phyloP scores from a whole-genome alignment of 1,284 basidiomycete species.

The Entoloma clypeatum region DNA sequence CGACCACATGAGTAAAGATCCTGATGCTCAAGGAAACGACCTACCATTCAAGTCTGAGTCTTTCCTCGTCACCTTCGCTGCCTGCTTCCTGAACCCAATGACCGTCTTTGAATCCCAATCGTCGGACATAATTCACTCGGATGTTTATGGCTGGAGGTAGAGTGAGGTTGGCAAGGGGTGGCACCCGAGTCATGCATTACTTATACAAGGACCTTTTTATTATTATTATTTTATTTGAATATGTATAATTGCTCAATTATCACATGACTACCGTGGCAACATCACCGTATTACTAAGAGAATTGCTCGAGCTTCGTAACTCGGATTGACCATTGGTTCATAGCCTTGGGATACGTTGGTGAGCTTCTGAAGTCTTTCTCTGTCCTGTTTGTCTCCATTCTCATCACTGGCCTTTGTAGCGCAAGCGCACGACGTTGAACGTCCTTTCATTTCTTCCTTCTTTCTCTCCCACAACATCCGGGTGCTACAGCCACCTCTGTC shows the following conservation, averaged over 20 bases:
- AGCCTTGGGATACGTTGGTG: conserved; percentile 17
- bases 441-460: conserved; percentile 34
- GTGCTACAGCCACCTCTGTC: conserved; percentile 31
- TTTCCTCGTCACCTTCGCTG: conserved; percentile 68
- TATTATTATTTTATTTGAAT: not conserved
- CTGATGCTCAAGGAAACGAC: too few species aligned
- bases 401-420: conserved; percentile 33
- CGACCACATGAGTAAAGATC: conserved; percentile 1
- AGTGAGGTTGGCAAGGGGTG: conserved; percentile 11
- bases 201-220: too few species aligned
- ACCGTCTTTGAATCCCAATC: conserved; percentile 76
- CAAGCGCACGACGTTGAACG: conserved; percentile 61
- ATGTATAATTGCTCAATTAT: not conserved
- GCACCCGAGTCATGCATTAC: too few species aligned
- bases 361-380: conserved; percentile 25
- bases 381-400: conserved; percentile 29
- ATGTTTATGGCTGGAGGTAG: conserved; percentile 5
- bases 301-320: conserved; percentile 8
- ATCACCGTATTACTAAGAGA: too few species aligned
- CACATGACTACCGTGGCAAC: too few species aligned
- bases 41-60: conserved; percentile 70
- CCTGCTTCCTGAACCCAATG: conserved; percentile 72
- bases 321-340: conserved; percentile 3
- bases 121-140: conserved; percentile 43
- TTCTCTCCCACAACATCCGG: conserved; percentile 22